A percentile compares a stretch with the other conserved stretches of the same genome.
These are phyloP conservation scores for Saururus chinensis DNA, from an alignment of 164 flowering plant genomes.

Conservation along the genomic window DNA sequence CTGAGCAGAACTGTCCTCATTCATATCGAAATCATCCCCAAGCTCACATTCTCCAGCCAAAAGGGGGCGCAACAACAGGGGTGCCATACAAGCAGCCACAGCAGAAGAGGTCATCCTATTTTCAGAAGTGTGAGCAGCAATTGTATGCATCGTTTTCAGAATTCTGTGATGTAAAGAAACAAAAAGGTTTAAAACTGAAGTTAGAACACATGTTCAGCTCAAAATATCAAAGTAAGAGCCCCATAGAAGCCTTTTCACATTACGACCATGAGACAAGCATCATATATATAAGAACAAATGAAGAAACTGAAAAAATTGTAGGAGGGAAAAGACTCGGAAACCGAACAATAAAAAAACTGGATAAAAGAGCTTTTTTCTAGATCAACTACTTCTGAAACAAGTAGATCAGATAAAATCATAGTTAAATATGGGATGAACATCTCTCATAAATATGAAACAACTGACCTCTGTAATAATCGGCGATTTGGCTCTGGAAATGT, in stretches of 20 bases:
- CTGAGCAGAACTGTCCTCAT: conserved; percentile 87
- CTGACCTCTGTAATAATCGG: conserved; percentile 76
- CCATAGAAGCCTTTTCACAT: too few species aligned
- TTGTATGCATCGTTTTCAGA: conserved; percentile 89
- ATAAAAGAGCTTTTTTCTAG: too few species aligned
- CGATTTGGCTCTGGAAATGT: conserved; percentile 98
- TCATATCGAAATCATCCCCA: conserved; percentile 77
- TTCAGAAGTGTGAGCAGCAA: conserved; percentile 72
- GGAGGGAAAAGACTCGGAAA: too few species aligned
- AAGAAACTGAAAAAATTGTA: too few species aligned
- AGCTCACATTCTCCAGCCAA: conserved; percentile 96
- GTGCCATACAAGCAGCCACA: conserved; percentile 99
- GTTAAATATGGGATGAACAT: background rate
- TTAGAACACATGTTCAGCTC: background rate
- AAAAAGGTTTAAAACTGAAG: background rate
- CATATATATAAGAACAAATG: background rate
- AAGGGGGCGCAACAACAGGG: conserved; percentile 86
- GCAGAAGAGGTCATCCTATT: conserved; percentile 94
- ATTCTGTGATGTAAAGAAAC: conserved; percentile 34
- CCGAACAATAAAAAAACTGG: too few species aligned
- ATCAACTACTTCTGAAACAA: too few species aligned
- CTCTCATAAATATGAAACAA: background rate
- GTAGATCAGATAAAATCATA: too few species aligned
- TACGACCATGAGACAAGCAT: background rate
- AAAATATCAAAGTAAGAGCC: background rate